These are phyloP conservation scores for Kitagawia praeruptora DNA, from an alignment of 129 eudicot species.

Conservation along the genomic window DNA sequence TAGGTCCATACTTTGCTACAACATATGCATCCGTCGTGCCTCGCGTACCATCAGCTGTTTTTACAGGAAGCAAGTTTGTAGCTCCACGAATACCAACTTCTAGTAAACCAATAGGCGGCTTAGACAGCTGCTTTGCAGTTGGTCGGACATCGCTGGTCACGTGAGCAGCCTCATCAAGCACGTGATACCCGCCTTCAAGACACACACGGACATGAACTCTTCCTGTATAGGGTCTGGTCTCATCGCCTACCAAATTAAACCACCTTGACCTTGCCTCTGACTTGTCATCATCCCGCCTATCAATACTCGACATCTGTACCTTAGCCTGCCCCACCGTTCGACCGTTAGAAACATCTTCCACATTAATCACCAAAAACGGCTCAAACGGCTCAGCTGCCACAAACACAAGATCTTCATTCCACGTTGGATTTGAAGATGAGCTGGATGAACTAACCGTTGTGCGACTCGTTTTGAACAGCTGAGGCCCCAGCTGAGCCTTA, in stretches of 20 bases:
- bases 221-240: conserved; percentile 55
- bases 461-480: conserved; percentile 71
- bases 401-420: conserved; percentile 85
- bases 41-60: conserved; percentile 75
- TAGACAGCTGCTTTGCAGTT: conserved; percentile 62
- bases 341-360: conserved; percentile 65
- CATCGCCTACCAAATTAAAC: conserved; percentile 63
- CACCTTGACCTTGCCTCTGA: conserved; percentile 70
- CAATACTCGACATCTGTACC: conserved; percentile 64
- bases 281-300: conserved; percentile 63
- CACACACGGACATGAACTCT: conserved; percentile 79
- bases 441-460: conserved; percentile 39
- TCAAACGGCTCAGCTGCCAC: conserved; percentile 98
- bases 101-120: conserved; percentile 70
- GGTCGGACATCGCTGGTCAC: conserved; percentile 73
- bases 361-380: conserved; percentile 65
- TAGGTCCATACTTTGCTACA: conserved; percentile 84
- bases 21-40: conserved; percentile 87
- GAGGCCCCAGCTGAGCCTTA: conserved; percentile 77
- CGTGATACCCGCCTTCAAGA: conserved; percentile 95
- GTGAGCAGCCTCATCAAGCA: conserved; percentile 86
- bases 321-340: conserved; percentile 54
- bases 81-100: conserved; percentile 90
- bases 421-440: conserved; percentile 55
- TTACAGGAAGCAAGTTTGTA: conserved; percentile 59